These are phyloP conservation scores for Mollisia scopiformis DNA, from an alignment of 2,329 filamentous ascomycete species.

Conservation along the genomic window DNA sequence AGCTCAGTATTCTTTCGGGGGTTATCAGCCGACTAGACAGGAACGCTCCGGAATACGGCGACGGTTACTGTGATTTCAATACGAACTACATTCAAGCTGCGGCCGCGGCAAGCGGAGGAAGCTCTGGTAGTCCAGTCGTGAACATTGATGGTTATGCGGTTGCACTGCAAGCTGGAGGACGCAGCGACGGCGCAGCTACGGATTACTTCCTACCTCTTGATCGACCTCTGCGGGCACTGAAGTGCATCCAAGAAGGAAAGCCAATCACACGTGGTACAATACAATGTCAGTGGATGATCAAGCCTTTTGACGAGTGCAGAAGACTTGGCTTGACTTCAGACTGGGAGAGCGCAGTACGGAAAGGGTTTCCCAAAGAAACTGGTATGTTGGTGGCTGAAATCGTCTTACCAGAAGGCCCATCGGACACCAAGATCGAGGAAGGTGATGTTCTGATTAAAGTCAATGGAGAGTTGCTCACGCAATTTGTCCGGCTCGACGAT, in stretches of 20 bases:
- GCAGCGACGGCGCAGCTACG: conserved; percentile 92
- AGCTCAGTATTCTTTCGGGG: conserved; percentile 95
- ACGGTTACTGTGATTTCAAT: conserved; percentile 98
- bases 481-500: conserved; percentile 89
- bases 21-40: conserved; percentile 95
- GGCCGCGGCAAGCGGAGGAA: conserved; percentile 93
- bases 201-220: conserved; percentile 97
- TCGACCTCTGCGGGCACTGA: conserved; percentile 82
- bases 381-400: conserved; percentile 98
- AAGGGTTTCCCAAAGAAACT: conserved; percentile 87
- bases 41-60: conserved; percentile 96
- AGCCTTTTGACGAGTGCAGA: conserved; percentile 96
- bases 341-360: conserved; percentile 84
- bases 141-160: conserved; percentile 93
- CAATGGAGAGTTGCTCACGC: conserved; percentile 89
- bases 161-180: conserved; percentile 89
- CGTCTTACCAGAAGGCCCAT: conserved; percentile 87
- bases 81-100: conserved; percentile 97
- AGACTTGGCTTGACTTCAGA: conserved; percentile 81
- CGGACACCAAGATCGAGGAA: conserved; percentile 84
- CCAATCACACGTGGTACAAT: conserved; percentile 91
- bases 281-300: conserved; percentile 95
- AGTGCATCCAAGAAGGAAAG: conserved; percentile 78
- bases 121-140: conserved; percentile 97
- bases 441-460: conserved; percentile 93